Evolutionary conservation across 768 basidiomycete genomes (phyloP).

Genomic region (Auriscalpium orientale): DNA sequence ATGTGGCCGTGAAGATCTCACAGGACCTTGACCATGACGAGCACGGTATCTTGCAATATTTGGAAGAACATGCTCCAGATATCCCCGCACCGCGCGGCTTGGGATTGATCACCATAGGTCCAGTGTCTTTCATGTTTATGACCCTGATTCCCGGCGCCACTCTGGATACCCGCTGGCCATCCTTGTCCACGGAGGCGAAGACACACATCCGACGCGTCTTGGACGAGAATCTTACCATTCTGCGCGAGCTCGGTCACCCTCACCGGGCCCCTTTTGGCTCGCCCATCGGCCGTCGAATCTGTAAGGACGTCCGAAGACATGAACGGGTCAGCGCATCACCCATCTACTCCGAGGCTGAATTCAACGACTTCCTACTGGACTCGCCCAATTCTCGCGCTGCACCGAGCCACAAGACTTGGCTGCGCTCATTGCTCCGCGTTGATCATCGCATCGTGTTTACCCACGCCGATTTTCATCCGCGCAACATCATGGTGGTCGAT

Average conservation of each 20-base stretch:
- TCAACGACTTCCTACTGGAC: slow-evolving; percentile 12
- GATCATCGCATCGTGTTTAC: not conserved
- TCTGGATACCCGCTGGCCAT: slow-evolving; percentile 13
- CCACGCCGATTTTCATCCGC: not conserved
- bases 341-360: slow-evolving; percentile 6
- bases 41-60: slow-evolving; percentile 5
- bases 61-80: slow-evolving; percentile 1
- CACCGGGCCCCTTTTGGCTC: slow-evolving; percentile 5
- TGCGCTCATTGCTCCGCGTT: not conserved
- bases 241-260: slow-evolving; percentile 2
- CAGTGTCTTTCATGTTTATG: slow-evolving; percentile 1
- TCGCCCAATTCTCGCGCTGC: too few species aligned
- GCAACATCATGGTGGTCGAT: slow-evolving; percentile 7
- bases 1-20: slow-evolving; percentile 10
- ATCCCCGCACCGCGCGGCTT: not conserved
- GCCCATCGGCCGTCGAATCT: slow-evolving; percentile 1
- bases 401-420: too few species aligned
- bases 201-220: not conserved
- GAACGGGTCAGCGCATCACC: slow-evolving; percentile 1
- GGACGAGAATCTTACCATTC: not conserved
- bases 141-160: slow-evolving; percentile 11
- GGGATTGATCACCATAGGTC: not conserved
- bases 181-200: slow-evolving; percentile 4
- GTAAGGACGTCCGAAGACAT: slow-evolving; percentile 7
- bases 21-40: slow-evolving; percentile 9